These are phyloP conservation scores for Cyberlindnera euphorbiiphila DNA, from an alignment of 805 yeast species.

Conservation along the genomic window DNA sequence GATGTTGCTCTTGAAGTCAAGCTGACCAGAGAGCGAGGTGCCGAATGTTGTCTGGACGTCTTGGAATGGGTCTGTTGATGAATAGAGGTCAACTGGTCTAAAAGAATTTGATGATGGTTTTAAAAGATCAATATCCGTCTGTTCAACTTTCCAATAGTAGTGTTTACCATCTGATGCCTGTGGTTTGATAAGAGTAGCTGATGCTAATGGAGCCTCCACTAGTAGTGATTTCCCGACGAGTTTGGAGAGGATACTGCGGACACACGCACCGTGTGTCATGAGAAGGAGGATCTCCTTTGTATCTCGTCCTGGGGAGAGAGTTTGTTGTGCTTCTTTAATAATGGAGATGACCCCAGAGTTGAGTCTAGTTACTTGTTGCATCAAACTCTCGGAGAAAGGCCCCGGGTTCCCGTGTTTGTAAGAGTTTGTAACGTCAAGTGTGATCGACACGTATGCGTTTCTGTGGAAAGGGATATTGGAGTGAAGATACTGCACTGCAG, in stretches of 20 bases:
- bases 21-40: conserved; percentile 10
- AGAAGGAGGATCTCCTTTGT: conserved; percentile 33
- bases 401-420: conserved; percentile 39
- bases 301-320: conserved; percentile 21
- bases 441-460: conserved; percentile 26
- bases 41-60: conserved; percentile 25
- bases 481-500: conserved; percentile 36
- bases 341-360: conserved; percentile 33
- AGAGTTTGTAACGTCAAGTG: conserved; percentile 32
- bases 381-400: conserved; percentile 38
- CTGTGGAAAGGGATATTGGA: conserved; percentile 22
- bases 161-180: conserved; percentile 2
- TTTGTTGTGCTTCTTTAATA: conserved; percentile 25
- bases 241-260: conserved; percentile 36
- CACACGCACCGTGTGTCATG: conserved; percentile 43
- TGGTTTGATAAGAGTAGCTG: conserved; percentile 26
- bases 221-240: conserved; percentile 35
- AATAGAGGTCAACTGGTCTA: conserved; percentile 18
- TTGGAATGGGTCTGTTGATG: conserved; percentile 24
- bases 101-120: conserved; percentile 2
- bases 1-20: conserved; percentile 20
- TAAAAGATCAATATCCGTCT: conserved; percentile 26
- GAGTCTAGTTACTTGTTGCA: conserved; percentile 35
- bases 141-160: conserved; percentile 23
- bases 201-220: conserved; percentile 38